Base-by-base conservation (phyloP, 208 protist genomes). In the Crithidia mellificae region DNA sequence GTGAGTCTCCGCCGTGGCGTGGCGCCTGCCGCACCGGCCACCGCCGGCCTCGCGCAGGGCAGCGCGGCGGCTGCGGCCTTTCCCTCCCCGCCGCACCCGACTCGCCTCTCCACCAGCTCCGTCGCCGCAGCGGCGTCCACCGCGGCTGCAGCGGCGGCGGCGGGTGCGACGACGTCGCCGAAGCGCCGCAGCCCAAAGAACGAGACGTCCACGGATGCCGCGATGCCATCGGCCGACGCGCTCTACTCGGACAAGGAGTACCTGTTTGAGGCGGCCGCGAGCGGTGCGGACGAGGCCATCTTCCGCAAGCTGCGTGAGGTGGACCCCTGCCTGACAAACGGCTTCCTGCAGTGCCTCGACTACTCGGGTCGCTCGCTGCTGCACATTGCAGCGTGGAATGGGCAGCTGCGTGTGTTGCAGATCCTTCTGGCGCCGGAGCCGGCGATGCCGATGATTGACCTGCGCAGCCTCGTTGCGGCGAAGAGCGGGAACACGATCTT, bases 381-480 rank as follows among this genome's bases (percentile, higher is more conserved):
- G 56, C 90, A 95, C 72, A 67, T 88, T 49, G 85, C 85, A 2
- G 87, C 87, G 24, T 93, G 85, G 85, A 67, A 91, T 52, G 90
- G 90, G 1, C 87, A 91, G 63, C 74, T 87, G 41, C 66, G 57
- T 2, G 67, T 95, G 44, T 56, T 95, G 49, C 79, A 89, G 70
- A 63, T 80, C 27, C 70, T 95, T 43, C 80, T 95, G 27, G 53
- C 67, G 20, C 70, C 83, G 7, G 63, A 79, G 51, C 78, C 77
- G 4, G 50, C 55, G 0, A 30, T 62, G 32, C 76, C 75, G 55
- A 74, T 88, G 72, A 47, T 87, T 2, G 81, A 88, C 58, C 63
- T 95, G 57, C 81, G 81, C n/a, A 38, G 75, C 6, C 30, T 91
- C 22, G 62, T 84, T 2, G 54, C 78, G 12, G 63, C 69, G 25